These are phyloP conservation scores for Yarrowia galli DNA, from an alignment of 1,139 yeast species.

Conservation along the genomic window DNA sequence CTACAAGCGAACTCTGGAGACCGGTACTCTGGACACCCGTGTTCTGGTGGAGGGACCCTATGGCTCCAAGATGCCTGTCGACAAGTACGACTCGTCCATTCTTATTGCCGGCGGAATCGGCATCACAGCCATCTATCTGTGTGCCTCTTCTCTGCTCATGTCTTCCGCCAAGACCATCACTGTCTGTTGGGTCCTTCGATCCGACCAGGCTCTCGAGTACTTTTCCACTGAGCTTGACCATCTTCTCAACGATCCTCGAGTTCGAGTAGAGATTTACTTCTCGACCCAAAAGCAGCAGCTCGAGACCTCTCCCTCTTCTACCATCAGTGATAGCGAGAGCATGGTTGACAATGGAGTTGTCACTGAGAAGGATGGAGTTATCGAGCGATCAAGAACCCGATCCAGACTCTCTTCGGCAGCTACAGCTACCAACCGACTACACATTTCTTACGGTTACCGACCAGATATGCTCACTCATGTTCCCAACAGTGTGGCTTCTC, in stretches of 20 bases:
- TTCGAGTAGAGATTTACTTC: slow-evolving; percentile 33
- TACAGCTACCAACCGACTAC: slow-evolving; percentile 7
- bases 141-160: slow-evolving; percentile 42
- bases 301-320: not conserved
- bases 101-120: slow-evolving; percentile 74
- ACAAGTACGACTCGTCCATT: slow-evolving; percentile 59
- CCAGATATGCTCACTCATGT: slow-evolving; percentile 56
- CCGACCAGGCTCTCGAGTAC: slow-evolving; percentile 50
- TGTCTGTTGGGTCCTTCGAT: slow-evolving; percentile 32
- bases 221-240: slow-evolving; percentile 49
- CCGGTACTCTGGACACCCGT: slow-evolving; percentile 6
- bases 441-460: slow-evolving; percentile 51
- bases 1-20: slow-evolving; percentile 17
- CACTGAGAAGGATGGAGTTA: not conserved
- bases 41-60: slow-evolving; percentile 66
- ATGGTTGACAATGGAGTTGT: not conserved
- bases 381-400: not conserved
- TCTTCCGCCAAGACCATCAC: slow-evolving; percentile 33
- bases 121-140: slow-evolving; percentile 58
- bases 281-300: slow-evolving; percentile 10
- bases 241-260: slow-evolving; percentile 39
- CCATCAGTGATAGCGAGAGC: slow-evolving; percentile 11
- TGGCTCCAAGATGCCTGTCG: slow-evolving; percentile 58
- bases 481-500: slow-evolving; percentile 40
- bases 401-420: slow-evolving; percentile 39